Base-by-base conservation (phyloP, 108 stramenopile species). In the Pseudonitzschia multiseries region DNA sequence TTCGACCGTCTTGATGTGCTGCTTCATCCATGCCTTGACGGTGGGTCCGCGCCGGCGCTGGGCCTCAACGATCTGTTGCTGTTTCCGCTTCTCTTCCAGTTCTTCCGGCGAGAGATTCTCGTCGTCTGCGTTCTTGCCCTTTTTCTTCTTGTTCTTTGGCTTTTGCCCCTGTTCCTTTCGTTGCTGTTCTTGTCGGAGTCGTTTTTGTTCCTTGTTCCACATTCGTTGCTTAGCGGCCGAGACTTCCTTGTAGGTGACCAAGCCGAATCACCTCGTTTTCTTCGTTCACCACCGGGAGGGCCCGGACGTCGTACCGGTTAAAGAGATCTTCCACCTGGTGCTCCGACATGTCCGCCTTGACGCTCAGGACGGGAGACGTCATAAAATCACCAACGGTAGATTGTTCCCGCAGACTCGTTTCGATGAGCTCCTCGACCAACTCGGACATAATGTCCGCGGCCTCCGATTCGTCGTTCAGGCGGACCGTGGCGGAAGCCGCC, bases 21-120 rank as follows among this genome's bases (percentile, higher is more conserved):
- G 90, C 42, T 89, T 87, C 94, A 95, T 95, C 94, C 94, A 95
- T 21, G 84, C 94, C 76, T 95, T 95, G 24, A 95, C 77, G 33
- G 93, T 84, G 61, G 89, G 86, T 27, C 87, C 89, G 26, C 70
- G 62, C 44, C 74, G 78, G 20, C 85, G 76, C 21, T 68, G 68
- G 48, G 89, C 84, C 52, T 85, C 79, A 2, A 80, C 62, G 60
- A 76, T 56, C 72, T 73, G 78, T 5, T 62, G 57, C 14, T 79
- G 81, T 27, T 64, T 81, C 60, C 70, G 54, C 31, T 71, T 66
- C 32, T 81, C 62, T 42, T 83, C 48, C 57, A 73, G 46, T 57
- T 82, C 56, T 69, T 86, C 84, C 32, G 40, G 22, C 2, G 59
- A 32, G 31, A 33, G 50, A 33, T 66, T 83, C 66, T 77, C 82